These are phyloP conservation scores for Chaetomium cochliodes DNA, from an alignment of 495 filamentous ascomycete species.

Conservation along the genomic window DNA sequence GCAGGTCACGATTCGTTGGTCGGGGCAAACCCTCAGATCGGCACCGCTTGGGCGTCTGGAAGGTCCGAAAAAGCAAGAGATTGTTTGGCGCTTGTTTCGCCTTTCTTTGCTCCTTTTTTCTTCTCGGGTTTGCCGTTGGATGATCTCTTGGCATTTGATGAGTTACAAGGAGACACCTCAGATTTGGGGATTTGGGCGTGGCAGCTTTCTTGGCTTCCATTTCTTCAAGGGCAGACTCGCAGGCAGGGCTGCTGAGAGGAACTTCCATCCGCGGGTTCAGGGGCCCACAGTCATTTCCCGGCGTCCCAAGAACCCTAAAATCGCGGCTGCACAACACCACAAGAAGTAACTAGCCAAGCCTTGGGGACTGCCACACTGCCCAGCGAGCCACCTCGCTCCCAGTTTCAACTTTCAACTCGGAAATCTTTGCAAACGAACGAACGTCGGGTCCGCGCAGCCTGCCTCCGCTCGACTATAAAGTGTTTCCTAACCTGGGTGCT, in stretches of 20 bases:
- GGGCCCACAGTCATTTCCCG: neutral
- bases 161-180: too few relatives aligned
- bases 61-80: neutral
- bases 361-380: neutral
- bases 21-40: neutral
- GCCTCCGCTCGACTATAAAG: neutral
- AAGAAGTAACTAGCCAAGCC: neutral
- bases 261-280: neutral
- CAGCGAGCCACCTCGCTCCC: neutral
- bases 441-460: neutral
- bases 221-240: neutral
- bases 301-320: neutral
- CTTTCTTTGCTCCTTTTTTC: neutral
- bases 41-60: neutral
- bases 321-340: neutral
- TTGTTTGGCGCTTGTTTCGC: neutral
- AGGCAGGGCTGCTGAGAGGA: neutral
- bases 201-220: neutral
- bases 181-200: too few relatives aligned
- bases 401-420: neutral
- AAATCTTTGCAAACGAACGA: conserved; percentile 1
- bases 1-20: neutral
- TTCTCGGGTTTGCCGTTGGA: neutral
- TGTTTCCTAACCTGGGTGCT: neutral
- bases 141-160: neutral